Base-by-base conservation (phyloP, 768 basidiomycete genomes). In the Amanita rubescens region DNA sequence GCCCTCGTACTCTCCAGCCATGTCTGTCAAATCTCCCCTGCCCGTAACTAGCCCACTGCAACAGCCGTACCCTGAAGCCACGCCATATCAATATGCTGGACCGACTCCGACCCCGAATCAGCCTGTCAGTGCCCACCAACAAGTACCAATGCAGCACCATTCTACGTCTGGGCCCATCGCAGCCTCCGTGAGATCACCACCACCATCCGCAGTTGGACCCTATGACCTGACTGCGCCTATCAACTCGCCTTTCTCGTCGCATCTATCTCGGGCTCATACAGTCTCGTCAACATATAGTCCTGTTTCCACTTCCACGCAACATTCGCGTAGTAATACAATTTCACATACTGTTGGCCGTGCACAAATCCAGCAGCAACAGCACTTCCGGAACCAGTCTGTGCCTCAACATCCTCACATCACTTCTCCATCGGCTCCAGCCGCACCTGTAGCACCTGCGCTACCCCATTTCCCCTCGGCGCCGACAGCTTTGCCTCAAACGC, bases 391-490 rank as follows among this genome's bases (percentile, higher is more conserved):
- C 17, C 49, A 39, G 17, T 39, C 49, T 39, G 37, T 39, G 25
- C 49, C 49, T 8, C 53, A 58, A 58, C 34, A 51, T 49, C 46
- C 43, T 42, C 43, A 27, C 65, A 60, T 49, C 42, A 14, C 47
- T 17, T 37, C 50, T 7, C 62, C 60, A 8, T 64, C 62, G 54
- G 54, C 60, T 19, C 58, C 62, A 2, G 57, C 68, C 11, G 64
- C 66, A 8, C 65, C 66, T 2, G 59, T 70, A 8, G 59, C 73
- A 55, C 56, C 65, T 34, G 55, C 67, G 51, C 60, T 87, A 5
- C 79, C 85, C 0, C 75, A 76, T 49, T 87, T 89, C 67, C 87
- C 87, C 1, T 71, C 70, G 25, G 86, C 71, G 5, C 87, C 87
- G 5, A 85, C 82, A 3, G 65, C 72, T 7, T 84, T 87, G 1